These are phyloP conservation scores for Wickerhamiella hasegawae DNA, from an alignment of 805 yeast genomes.

Conservation along the genomic window DNA sequence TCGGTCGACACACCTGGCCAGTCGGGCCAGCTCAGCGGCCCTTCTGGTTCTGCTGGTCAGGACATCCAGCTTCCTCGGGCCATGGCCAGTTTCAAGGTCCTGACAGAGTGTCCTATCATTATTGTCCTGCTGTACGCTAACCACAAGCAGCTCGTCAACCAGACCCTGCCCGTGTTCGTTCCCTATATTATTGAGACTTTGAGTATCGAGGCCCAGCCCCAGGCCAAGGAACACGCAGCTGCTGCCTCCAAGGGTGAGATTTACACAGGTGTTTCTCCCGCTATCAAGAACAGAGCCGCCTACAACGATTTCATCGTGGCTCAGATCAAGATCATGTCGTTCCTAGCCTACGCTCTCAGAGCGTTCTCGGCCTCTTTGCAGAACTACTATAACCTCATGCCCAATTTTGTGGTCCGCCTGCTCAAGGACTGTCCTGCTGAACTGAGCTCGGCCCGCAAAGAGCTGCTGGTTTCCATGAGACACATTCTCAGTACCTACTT, in stretches of 20 bases:
- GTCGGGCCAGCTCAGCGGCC: not conserved
- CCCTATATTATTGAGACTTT: constrained; percentile 69
- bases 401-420: constrained; percentile 71
- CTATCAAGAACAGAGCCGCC: constrained; percentile 56
- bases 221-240: constrained; percentile 47
- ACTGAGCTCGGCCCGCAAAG: constrained; percentile 79
- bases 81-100: constrained; percentile 70
- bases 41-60: constrained; percentile 16
- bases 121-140: constrained; percentile 86
- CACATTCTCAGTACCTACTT: constrained; percentile 89
- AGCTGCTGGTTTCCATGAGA: constrained; percentile 80
- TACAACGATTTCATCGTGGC: constrained; percentile 82
- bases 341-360: constrained; percentile 81
- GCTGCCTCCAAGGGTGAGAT: constrained; percentile 39
- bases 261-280: constrained; percentile 58
- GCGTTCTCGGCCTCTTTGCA: constrained; percentile 58
- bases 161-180: constrained; percentile 58
- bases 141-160: constrained; percentile 56
- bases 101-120: constrained; percentile 94
- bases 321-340: constrained; percentile 92
- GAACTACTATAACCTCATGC: constrained; percentile 46
- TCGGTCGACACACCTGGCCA: constrained; percentile 9
- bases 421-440: constrained; percentile 94
- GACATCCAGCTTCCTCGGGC: constrained; percentile 34
- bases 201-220: constrained; percentile 68